Conservation (phyloP, 2,329 filamentous ascomycete species). For the Aurifilum marmelostoma region DNA sequence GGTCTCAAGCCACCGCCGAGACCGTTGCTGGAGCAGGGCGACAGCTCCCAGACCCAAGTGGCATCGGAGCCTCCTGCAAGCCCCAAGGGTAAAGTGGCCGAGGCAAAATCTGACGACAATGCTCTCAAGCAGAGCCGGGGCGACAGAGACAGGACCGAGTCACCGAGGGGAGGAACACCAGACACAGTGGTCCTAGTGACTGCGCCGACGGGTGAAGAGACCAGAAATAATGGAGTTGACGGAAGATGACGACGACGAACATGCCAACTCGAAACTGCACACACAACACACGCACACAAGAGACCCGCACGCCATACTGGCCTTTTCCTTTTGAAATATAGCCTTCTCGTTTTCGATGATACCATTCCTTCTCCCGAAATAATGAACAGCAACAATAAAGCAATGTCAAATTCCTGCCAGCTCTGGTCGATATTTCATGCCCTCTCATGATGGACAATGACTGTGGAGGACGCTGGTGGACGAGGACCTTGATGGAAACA, state of each 20-base stretch:
- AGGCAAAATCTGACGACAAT: background rate
- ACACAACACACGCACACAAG: too few species aligned
- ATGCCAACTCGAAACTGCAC: background rate
- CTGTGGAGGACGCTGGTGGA: background rate
- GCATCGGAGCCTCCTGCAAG: slow-evolving; percentile 26
- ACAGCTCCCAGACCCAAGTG: slow-evolving; percentile 27
- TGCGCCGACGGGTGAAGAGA: slow-evolving; percentile 16
- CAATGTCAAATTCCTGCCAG: background rate
- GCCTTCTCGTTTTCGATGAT: slow-evolving; percentile 14
- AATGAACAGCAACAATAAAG: background rate
- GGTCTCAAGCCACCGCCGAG: slow-evolving; percentile 24
- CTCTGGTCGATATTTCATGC: background rate
- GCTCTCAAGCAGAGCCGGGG: background rate
- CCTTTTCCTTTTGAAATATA: background rate
- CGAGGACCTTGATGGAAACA: background rate
- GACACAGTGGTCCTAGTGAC: slow-evolving; percentile 27
- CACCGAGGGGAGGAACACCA: slow-evolving; percentile 11
- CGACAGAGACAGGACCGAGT: background rate
- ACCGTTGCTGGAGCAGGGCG: slow-evolving; percentile 23
- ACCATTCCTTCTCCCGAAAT: slow-evolving; percentile 12
- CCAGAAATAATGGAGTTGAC: background rate
- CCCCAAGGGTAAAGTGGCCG: slow-evolving; percentile 25
- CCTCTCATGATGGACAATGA: background rate
- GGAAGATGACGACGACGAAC: background rate
- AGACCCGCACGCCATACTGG: background rate